Conservation (phyloP, 2,329 filamentous ascomycete genomes). For the Onygenales sp. region DNA sequence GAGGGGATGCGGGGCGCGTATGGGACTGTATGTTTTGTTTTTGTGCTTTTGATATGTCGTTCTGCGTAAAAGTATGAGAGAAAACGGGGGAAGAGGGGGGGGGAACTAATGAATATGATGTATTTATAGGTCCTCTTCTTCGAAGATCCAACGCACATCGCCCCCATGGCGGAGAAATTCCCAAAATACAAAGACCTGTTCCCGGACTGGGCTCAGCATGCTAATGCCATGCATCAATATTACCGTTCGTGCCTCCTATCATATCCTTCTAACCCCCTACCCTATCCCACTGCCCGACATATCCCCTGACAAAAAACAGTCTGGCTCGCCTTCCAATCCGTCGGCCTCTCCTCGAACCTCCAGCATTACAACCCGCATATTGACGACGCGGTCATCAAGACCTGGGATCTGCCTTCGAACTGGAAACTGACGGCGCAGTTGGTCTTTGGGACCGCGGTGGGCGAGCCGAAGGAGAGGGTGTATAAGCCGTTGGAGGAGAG, state of each 20-base stretch:
- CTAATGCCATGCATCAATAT: conserved; percentile 73
- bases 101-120: background rate
- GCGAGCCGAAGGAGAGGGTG: conserved; percentile 51
- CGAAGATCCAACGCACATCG: conserved; percentile 61
- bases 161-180: conserved; percentile 58
- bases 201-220: conserved; percentile 65
- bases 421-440: conserved; percentile 78
- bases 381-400: conserved; percentile 57
- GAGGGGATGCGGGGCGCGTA: conserved; percentile 59
- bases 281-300: background rate
- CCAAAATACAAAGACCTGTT: conserved; percentile 71
- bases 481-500: conserved; percentile 57
- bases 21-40: conserved; percentile 54
- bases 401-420: conserved; percentile 60
- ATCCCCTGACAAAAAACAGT: conserved; percentile 25
- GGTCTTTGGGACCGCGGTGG: conserved; percentile 59
- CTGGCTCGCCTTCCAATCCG: conserved; percentile 74
- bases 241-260: conserved; percentile 31
- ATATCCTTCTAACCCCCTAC: background rate
- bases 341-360: conserved; percentile 78
- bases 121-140: conserved; percentile 65
- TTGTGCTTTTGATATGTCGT: background rate
- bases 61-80: background rate
- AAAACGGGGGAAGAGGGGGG: background rate
- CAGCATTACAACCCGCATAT: conserved; percentile 91